Conservation (phyloP, 164 flowering plant species). For the Magnolia officinalis region DNA sequence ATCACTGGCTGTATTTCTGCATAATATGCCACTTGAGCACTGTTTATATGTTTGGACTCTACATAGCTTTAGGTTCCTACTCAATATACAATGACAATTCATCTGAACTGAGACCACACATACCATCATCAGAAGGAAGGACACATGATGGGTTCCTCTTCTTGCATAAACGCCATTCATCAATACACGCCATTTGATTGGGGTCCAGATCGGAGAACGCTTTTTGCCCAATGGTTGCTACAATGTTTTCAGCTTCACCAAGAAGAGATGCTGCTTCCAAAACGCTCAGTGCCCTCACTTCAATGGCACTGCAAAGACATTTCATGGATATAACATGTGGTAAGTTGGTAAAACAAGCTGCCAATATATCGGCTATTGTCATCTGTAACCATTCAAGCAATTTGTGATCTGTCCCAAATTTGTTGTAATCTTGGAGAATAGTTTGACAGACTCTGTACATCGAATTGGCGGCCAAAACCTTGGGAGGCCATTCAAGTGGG, state of each 20-base stretch:
- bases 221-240: slow-evolving; percentile 27
- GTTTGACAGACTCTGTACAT: slow-evolving; percentile 51
- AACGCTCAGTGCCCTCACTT: slow-evolving; percentile 33
- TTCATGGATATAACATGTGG: slow-evolving; percentile 9
- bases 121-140: not conserved
- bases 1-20: not conserved
- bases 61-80: not conserved
- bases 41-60: no score
- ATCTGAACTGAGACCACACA: not conserved
- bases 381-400: slow-evolving; percentile 27
- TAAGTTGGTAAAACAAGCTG: slow-evolving; percentile 58
- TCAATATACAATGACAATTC: not conserved
- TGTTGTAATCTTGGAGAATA: slow-evolving; percentile 23
- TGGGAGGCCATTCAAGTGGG: slow-evolving; percentile 13
- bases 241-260: slow-evolving; percentile 42
- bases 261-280: slow-evolving; percentile 32
- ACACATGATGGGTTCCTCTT: not conserved
- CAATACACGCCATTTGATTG: slow-evolving; percentile 30
- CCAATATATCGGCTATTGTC: slow-evolving; percentile 43
- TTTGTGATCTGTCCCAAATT: slow-evolving; percentile 12
- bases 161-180: slow-evolving; percentile 32
- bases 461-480: slow-evolving; percentile 50
- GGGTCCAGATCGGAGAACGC: slow-evolving; percentile 14
- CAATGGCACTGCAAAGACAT: slow-evolving; percentile 34
- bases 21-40: not conserved